These are phyloP conservation scores for Rubia yunnanensis DNA, from an alignment of 257 asterid species.

Conservation along the genomic window DNA sequence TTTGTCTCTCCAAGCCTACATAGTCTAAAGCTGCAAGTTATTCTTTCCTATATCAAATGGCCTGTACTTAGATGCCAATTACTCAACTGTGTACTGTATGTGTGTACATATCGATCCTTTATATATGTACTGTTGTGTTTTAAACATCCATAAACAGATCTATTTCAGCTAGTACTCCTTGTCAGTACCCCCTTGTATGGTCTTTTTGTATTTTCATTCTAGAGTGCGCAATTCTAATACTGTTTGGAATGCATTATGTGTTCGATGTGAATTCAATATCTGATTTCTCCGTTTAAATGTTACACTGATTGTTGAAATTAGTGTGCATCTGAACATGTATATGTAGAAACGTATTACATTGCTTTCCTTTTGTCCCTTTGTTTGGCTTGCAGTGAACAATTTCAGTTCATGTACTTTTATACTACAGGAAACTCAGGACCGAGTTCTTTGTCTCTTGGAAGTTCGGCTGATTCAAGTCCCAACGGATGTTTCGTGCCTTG, in stretches of 20 bases:
- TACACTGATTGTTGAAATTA: background rate
- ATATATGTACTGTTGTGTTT: background rate
- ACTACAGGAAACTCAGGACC: constrained; percentile 73
- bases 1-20: constrained; percentile 81
- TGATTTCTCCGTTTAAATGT: background rate
- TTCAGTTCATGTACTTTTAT: background rate
- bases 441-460: constrained; percentile 77
- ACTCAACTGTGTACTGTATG: background rate
- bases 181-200: no score
- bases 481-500: constrained; percentile 79
- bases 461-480: constrained; percentile 63
- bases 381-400: background rate
- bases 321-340: background rate
- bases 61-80: no score
- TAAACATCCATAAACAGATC: background rate
- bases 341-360: background rate
- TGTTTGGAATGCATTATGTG: no score
- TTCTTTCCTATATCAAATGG: background rate
- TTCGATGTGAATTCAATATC: no score
- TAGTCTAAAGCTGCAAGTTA: constrained; percentile 59
- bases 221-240: no score
- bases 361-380: background rate
- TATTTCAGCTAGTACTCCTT: background rate
- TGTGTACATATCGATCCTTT: background rate
- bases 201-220: no score